These are phyloP conservation scores for Puccinia triticina DNA, from an alignment of 1,284 basidiomycete species.

Conservation along the genomic window DNA sequence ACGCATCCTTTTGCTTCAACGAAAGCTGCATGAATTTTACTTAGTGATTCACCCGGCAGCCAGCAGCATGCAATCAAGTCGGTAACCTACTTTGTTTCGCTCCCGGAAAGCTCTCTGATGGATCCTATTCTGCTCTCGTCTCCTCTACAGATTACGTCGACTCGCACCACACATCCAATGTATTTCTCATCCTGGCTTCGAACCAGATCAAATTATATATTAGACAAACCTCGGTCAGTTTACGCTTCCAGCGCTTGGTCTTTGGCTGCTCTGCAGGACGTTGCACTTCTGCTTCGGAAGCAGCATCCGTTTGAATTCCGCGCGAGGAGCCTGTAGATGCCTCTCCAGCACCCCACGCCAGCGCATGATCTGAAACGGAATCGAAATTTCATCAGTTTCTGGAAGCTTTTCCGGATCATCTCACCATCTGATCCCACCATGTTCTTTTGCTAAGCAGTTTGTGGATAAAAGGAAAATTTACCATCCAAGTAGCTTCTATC, in stretches of 20 bases:
- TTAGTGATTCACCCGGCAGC: not conserved
- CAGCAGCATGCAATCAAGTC: too few species aligned
- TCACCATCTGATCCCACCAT: too few species aligned
- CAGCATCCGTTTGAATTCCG: not conserved
- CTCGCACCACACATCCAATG: not conserved
- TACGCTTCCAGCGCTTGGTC: not conserved
- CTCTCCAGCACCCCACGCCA: not conserved
- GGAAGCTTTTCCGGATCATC: not conserved
- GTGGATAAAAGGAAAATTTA: too few species aligned
- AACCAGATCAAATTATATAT: not conserved
- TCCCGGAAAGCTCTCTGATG: slow-evolving; percentile 5
- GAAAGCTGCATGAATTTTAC: not conserved
- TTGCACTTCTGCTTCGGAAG: not conserved
- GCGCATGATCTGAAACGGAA: not conserved
- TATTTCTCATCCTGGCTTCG: not conserved
- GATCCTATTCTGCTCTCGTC: not conserved
- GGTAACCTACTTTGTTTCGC: not conserved
- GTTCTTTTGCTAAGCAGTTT: too few species aligned
- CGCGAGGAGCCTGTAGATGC: not conserved
- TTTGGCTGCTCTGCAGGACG: not conserved
- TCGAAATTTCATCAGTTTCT: not conserved
- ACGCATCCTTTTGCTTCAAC: slow-evolving; percentile 5
- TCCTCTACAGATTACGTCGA: not conserved
- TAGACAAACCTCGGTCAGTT: not conserved
- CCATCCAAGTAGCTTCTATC: too few species aligned